Evolutionary conservation across 441 rosid genomes (phyloP).

Genomic region (Populus hybrid): DNA sequence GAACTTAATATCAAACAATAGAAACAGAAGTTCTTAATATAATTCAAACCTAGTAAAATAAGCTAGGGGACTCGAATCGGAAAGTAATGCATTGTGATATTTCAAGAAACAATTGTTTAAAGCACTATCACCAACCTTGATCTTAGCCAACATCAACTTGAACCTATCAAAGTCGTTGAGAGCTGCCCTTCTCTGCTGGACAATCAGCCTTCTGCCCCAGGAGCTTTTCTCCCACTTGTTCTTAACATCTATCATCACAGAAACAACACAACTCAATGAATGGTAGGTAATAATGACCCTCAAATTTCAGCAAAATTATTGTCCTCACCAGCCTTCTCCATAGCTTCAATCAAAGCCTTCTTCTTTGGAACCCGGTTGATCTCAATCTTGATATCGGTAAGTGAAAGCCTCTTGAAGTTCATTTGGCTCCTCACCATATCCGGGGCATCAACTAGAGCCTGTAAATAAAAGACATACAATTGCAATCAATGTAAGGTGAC

Average conservation of each 20-base stretch:
- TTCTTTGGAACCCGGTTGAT: conserved; percentile 77
- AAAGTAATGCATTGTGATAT: background rate
- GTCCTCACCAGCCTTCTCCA: conserved; percentile 81
- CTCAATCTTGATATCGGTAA: too few species aligned
- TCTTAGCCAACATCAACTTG: conserved; percentile 87
- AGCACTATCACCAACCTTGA: conserved; percentile 50
- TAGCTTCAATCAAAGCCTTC: conserved; percentile 75
- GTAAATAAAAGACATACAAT: background rate
- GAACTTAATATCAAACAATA: background rate
- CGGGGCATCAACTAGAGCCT: conserved; percentile 89
- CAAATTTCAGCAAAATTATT: background rate
- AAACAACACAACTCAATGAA: background rate
- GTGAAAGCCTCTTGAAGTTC: conserved; percentile 83
- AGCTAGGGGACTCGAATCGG: background rate
- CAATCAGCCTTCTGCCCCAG: conserved; percentile 87
- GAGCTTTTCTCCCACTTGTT: conserved; percentile 88
- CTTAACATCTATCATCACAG: conserved; percentile 55
- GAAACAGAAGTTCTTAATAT: background rate
- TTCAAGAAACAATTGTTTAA: background rate
- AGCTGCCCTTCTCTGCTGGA: conserved; percentile 72
- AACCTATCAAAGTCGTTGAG: conserved; percentile 85
- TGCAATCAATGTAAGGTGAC: background rate
- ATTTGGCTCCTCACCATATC: conserved; percentile 27
- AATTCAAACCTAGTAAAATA: background rate
- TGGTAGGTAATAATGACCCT: background rate